A percentile compares a stretch with the other conserved stretches of the same genome.
Evolutionary conservation across 192 early-diverging fungal genomes (phyloP).

Genomic region (Polychytrium aggregatum): DNA sequence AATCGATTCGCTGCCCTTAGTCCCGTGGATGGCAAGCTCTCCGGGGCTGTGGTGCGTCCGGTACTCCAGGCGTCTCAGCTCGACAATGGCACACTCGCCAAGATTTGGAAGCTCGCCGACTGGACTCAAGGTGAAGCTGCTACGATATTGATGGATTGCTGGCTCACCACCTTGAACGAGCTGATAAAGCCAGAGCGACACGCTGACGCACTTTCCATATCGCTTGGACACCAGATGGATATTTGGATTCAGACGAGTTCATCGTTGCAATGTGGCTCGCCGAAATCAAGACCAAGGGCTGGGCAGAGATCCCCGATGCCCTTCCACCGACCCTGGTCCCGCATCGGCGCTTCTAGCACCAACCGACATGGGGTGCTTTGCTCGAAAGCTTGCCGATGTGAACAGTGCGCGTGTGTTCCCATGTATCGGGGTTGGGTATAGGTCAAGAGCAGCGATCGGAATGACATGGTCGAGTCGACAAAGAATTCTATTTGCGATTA

Average conservation of each 20-base stretch:
- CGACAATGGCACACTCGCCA: constrained; percentile 47
- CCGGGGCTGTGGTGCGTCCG: no score
- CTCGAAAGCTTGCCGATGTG: no score
- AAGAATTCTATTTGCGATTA: no score
- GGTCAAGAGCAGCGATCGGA: no score
- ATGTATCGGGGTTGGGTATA: no score
- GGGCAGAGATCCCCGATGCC: no score
- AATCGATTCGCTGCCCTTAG: constrained; percentile 34
- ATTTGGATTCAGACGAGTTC: constrained; percentile 74
- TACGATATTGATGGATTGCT: neutral
- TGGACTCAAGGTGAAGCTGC: constrained; percentile 42
- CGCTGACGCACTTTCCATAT: neutral
- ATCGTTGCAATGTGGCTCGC: constrained; percentile 56
- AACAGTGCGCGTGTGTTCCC: no score
- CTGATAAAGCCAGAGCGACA: neutral
- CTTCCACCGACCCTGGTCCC: no score
- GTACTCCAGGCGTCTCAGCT: constrained; percentile 67
- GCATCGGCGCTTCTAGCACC: no score
- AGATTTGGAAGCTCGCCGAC: constrained; percentile 66
- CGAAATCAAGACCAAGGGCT: constrained; percentile 17
- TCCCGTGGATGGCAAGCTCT: constrained; percentile 44
- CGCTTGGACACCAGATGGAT: constrained; percentile 39
- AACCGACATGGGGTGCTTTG: no score
- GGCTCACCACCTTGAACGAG: neutral
- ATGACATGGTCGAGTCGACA: no score